These are phyloP conservation scores for Glycyrrhiza uralensis DNA, from an alignment of 306 rosid species.

Conservation along the genomic window DNA sequence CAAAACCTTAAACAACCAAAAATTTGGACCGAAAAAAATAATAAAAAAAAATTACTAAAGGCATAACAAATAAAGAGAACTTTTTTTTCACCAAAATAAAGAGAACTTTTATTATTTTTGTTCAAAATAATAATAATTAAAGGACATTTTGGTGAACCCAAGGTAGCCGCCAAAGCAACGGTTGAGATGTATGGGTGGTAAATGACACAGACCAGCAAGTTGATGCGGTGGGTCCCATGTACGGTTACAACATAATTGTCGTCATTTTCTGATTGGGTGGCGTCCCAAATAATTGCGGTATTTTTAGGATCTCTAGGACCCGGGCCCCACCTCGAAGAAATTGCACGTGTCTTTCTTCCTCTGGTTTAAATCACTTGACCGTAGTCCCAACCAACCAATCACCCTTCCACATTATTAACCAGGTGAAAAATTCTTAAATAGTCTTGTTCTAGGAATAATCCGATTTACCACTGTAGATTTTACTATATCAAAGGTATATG, in stretches of 20 bases:
- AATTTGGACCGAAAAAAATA: too few relatives aligned
- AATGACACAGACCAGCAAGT: slow-evolving; percentile 32
- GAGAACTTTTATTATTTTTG: too few relatives aligned
- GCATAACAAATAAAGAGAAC: too few relatives aligned
- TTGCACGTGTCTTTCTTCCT: neutral
- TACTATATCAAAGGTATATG: too few relatives aligned
- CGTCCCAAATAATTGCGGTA: slow-evolving; percentile 47
- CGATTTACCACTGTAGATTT: too few relatives aligned
- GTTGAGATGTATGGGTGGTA: slow-evolving; percentile 33
- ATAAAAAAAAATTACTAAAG: too few relatives aligned
- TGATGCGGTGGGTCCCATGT: slow-evolving; percentile 43
- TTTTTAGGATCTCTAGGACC: slow-evolving; percentile 46
- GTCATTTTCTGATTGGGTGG: slow-evolving; percentile 43
- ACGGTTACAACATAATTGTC: slow-evolving; percentile 27
- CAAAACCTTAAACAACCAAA: too few relatives aligned
- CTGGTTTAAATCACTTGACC: neutral
- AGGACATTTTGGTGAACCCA: neutral
- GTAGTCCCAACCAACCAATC: neutral
- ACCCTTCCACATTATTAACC: too few relatives aligned
- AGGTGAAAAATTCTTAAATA: too few relatives aligned
- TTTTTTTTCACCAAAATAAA: too few relatives aligned
- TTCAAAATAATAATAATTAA: too few relatives aligned
- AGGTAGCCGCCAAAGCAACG: slow-evolving; percentile 54
- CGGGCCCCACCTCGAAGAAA: neutral
- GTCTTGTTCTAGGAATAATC: too few relatives aligned